Percentiles rank a stretch among this genome's conserved stretches.
Conservation (phyloP, 768 basidiomycete species). For the Macrolepiota albuminosa region DNA sequence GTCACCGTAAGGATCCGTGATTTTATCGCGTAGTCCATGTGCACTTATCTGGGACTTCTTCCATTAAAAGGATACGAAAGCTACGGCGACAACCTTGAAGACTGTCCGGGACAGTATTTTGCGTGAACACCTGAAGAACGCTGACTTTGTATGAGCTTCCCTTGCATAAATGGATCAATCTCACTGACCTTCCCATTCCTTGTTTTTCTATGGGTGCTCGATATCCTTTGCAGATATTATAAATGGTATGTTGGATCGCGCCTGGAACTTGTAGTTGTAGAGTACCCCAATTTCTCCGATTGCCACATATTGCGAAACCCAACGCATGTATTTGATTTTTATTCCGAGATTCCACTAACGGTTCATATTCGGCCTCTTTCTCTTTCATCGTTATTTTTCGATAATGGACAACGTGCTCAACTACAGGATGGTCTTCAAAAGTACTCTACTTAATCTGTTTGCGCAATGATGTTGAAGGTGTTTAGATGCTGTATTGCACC, state of each 20-base stretch:
- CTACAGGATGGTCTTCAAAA: not conserved
- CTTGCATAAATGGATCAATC: not conserved
- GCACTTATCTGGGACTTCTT: not conserved
- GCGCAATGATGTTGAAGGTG: not conserved
- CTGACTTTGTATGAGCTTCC: conserved; percentile 25
- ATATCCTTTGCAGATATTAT: not conserved
- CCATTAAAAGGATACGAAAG: conserved; percentile 44
- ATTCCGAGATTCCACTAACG: no score
- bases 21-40: not conserved
- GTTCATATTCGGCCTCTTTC: not conserved
- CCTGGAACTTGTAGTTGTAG: not conserved
- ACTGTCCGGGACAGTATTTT: conserved; percentile 54
- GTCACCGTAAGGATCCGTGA: conserved; percentile 37
- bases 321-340: not conserved
- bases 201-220: not conserved
- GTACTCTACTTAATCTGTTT: not conserved
- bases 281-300: not conserved
- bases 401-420: not conserved
- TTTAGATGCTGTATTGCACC: not conserved
- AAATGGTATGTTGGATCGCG: not conserved
- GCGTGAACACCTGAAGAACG: conserved; percentile 43
- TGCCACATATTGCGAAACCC: not conserved
- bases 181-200: not conserved
- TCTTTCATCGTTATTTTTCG: not conserved
- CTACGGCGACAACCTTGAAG: conserved; percentile 46